Evolutionary conservation across 768 basidiomycete species (phyloP).

Genomic region (Brasilioporus rufonigricans): DNA sequence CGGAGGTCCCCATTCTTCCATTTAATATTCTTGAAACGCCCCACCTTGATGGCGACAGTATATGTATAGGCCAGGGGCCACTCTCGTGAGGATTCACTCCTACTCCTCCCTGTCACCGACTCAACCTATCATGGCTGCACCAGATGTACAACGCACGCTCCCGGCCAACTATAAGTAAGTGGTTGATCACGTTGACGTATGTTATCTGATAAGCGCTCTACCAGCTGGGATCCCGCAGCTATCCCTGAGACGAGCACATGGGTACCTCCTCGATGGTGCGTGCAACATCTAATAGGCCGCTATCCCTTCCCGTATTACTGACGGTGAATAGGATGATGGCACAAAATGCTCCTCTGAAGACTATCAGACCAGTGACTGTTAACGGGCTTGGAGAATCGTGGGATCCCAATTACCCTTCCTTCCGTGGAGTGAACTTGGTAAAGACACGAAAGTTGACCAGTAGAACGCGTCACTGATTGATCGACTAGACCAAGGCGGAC

Average conservation of each 20-base stretch:
- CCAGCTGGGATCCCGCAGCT: slow-evolving; percentile 25
- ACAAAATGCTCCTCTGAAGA: slow-evolving; percentile 1
- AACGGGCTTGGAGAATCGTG: slow-evolving; percentile 28
- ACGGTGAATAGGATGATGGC: slow-evolving; percentile 20
- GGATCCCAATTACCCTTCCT: slow-evolving; percentile 18
- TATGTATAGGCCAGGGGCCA: background rate
- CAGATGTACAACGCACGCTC: slow-evolving; percentile 18
- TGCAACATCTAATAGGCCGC: background rate
- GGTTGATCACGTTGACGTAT: background rate
- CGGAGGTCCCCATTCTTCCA: background rate
- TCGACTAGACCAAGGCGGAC: slow-evolving; percentile 20
- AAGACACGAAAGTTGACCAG: background rate
- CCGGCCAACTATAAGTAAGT: slow-evolving; percentile 18
- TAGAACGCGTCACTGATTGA: background rate
- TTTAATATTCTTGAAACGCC: background rate
- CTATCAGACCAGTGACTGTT: background rate
- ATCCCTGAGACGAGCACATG: slow-evolving; percentile 25
- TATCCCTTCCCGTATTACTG: background rate
- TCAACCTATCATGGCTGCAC: slow-evolving; percentile 20
- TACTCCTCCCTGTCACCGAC: background rate
- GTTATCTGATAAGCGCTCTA: background rate
- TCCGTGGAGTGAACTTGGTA: slow-evolving; percentile 26
- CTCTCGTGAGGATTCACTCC: background rate
- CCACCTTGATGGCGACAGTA: background rate
- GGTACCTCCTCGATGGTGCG: slow-evolving; percentile 27